Conservation (phyloP, 192 early-diverging fungal genomes). For the Gryganskiella cystojenkinii region DNA sequence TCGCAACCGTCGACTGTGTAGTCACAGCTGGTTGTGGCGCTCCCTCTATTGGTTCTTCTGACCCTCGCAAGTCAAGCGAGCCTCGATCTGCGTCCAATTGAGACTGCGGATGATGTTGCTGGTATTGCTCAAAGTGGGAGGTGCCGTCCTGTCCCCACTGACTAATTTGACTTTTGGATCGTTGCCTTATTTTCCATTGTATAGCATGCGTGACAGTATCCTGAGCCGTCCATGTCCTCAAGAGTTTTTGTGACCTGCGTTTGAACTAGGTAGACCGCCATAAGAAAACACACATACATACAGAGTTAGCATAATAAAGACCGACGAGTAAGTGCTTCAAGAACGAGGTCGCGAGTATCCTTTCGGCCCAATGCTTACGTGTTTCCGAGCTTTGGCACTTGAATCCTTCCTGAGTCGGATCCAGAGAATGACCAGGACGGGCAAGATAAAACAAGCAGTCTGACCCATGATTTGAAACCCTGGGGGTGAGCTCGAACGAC, state of each 20-base stretch:
- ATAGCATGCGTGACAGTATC: slow-evolving; percentile 38
- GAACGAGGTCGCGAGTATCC: too few relatives aligned
- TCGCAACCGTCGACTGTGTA: background rate
- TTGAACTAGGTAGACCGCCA: slow-evolving; percentile 20
- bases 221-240: slow-evolving; percentile 34
- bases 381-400: slow-evolving; percentile 23
- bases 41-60: background rate
- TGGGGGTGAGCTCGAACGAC: background rate
- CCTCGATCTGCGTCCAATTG: background rate
- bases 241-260: slow-evolving; percentile 31
- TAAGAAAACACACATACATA: background rate
- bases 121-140: slow-evolving; percentile 3
- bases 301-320: background rate
- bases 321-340: background rate
- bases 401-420: slow-evolving; percentile 38
- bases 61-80: background rate
- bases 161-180: slow-evolving; percentile 10
- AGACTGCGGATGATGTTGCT: background rate
- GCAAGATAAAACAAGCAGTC: slow-evolving; percentile 36
- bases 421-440: slow-evolving; percentile 40
- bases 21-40: background rate
- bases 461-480: slow-evolving; percentile 28
- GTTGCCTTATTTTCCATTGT: slow-evolving; percentile 43
- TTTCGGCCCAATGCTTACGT: slow-evolving; percentile 29
- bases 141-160: background rate